Percentiles rank a stretch among this genome's conserved stretches.
Conservation (phyloP, 768 basidiomycete species). For the Stropharia rugosoannulata region DNA sequence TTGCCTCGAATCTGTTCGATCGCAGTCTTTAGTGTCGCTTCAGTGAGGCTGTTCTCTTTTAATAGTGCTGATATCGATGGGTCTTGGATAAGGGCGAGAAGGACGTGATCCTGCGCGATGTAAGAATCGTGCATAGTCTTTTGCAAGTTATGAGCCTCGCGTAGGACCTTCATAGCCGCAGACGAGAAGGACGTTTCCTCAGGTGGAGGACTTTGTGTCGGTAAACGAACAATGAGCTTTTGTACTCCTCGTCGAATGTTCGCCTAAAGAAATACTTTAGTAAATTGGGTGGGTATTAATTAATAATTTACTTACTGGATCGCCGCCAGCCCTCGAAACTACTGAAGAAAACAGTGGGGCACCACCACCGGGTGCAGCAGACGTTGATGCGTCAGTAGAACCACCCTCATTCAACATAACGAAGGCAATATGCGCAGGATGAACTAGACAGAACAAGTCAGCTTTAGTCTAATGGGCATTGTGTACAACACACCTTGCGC, state of each 20-base stretch:
- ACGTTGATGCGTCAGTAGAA: conserved; percentile 28
- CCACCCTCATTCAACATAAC: conserved; percentile 73
- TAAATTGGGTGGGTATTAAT: background rate
- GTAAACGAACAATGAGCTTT: conserved; percentile 76
- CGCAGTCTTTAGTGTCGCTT: conserved; percentile 70
- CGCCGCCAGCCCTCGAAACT: conserved; percentile 82
- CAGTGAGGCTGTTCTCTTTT: conserved; percentile 75
- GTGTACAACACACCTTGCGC: conserved; percentile 58
- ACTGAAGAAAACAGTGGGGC: conserved; percentile 75
- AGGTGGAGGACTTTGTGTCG: conserved; percentile 81
- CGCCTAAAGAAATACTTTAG: conserved; percentile 32
- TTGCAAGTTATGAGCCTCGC: conserved; percentile 73
- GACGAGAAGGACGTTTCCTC: conserved; percentile 71
- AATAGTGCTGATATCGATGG: conserved; percentile 61
- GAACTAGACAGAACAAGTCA: conserved; percentile 43
- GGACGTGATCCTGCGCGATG: conserved; percentile 90
- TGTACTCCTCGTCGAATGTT: conserved; percentile 71
- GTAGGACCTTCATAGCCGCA: conserved; percentile 58
- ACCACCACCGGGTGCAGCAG: conserved; percentile 31
- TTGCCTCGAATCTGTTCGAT: conserved; percentile 82
- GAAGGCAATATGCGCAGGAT: conserved; percentile 82
- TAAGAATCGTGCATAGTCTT: conserved; percentile 91
- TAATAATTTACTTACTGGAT: conserved; percentile 53
- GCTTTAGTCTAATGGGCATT: background rate
- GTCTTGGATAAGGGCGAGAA: conserved; percentile 83